Evolutionary conservation across 345 rosid species (phyloP).

Genomic region (Punica granatum): DNA sequence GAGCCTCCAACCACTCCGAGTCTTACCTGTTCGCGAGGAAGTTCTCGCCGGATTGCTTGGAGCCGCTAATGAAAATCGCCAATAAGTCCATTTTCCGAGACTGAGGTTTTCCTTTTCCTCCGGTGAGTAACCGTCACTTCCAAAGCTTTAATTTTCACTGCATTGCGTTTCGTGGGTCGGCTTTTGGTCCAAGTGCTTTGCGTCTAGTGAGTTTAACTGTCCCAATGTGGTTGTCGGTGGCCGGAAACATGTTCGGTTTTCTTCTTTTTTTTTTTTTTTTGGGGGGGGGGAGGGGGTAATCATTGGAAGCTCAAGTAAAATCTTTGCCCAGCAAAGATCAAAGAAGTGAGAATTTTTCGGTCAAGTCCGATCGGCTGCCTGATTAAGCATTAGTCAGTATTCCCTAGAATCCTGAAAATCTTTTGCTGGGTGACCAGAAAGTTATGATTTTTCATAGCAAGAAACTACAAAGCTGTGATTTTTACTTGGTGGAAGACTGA

Average conservation of each 20-base stretch:
- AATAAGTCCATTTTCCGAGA: conserved; percentile 76
- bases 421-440: neutral
- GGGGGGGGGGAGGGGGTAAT: no score
- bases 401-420: neutral
- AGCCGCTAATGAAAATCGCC: conserved; percentile 68
- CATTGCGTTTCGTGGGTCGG: neutral
- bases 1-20: conserved; percentile 61
- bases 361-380: neutral
- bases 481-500: neutral
- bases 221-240: neutral
- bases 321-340: neutral
- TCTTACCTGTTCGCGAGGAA: conserved; percentile 85
- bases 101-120: conserved; percentile 20
- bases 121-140: neutral
- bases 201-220: neutral
- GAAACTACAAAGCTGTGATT: neutral
- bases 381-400: neutral
- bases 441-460: neutral
- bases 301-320: neutral
- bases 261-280: neutral
- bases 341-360: neutral
- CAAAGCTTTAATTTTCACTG: neutral
- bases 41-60: conserved; percentile 82
- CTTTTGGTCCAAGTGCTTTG: neutral
- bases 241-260: neutral